Evolutionary conservation across 2,329 filamentous ascomycete genomes (phyloP).

Genomic region (Xylariaceae sp.): DNA sequence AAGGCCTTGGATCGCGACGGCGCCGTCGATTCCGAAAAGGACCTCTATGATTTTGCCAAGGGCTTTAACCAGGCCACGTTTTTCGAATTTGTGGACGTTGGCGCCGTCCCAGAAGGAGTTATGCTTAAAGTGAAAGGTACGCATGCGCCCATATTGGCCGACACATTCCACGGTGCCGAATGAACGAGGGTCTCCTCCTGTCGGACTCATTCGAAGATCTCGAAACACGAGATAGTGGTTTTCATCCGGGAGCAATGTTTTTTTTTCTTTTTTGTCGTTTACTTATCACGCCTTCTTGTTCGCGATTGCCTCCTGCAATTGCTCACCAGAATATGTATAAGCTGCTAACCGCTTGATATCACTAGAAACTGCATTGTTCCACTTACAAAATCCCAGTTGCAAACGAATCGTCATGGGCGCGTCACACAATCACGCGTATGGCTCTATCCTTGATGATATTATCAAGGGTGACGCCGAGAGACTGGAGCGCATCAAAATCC

Average conservation of each 20-base stretch:
- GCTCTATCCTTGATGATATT: slow-evolving; percentile 53
- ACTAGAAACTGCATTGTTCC: slow-evolving; percentile 49
- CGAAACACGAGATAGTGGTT: background rate
- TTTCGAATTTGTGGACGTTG: slow-evolving; percentile 61
- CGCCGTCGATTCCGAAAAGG: slow-evolving; percentile 39
- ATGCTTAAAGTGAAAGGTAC: slow-evolving; percentile 59
- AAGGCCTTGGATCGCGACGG: slow-evolving; percentile 47
- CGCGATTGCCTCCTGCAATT: background rate
- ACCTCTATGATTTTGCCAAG: slow-evolving; percentile 51
- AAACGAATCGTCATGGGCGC: slow-evolving; percentile 57
- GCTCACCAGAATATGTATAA: background rate
- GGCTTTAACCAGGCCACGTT: slow-evolving; percentile 57
- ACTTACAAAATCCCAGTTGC: slow-evolving; percentile 57
- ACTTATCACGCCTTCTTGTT: background rate
- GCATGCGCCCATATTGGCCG: background rate
- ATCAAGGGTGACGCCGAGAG: slow-evolving; percentile 41
- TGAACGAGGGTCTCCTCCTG: background rate
- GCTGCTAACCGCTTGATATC: slow-evolving; percentile 4
- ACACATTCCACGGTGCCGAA: background rate
- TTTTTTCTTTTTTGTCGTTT: background rate
- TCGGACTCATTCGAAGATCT: background rate
- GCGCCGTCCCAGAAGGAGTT: slow-evolving; percentile 52
- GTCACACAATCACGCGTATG: slow-evolving; percentile 57
- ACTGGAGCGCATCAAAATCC: slow-evolving; percentile 44
- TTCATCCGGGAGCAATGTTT: background rate